phyloP scores from a whole-genome alignment of 2,329 filamentous ascomycete genomes.

The Didymella lethalis region DNA sequence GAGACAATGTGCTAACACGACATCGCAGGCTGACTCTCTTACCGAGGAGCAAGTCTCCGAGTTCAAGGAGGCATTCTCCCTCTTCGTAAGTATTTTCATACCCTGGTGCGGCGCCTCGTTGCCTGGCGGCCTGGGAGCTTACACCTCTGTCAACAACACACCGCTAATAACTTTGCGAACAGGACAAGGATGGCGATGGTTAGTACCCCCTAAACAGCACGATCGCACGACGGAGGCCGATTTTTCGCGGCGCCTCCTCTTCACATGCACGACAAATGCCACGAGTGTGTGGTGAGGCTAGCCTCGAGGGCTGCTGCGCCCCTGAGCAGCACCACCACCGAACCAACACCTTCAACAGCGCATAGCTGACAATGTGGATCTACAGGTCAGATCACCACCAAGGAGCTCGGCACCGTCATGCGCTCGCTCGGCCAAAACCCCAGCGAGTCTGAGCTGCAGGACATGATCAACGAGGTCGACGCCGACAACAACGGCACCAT shows the following conservation, averaged over 20 bases:
- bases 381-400: conserved; percentile 69
- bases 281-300: conserved; percentile 8
- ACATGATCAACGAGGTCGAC: conserved; percentile 73
- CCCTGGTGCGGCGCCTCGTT: conserved; percentile 26
- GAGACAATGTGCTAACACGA: conserved; percentile 34
- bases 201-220: conserved; percentile 35
- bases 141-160: conserved; percentile 20
- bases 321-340: conserved; percentile 10
- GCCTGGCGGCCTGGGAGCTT: conserved; percentile 32
- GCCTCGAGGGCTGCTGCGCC: conserved; percentile 1
- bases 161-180: conserved; percentile 39
- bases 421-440: conserved; percentile 69
- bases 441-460: conserved; percentile 68
- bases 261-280: conserved; percentile 15
- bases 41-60: conserved; percentile 99
- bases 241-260: conserved; percentile 1
- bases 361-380: conserved; percentile 34
- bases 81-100: conserved; percentile 80
- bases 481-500: conserved; percentile 71
- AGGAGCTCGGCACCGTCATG: conserved; percentile 70
- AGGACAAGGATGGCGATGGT: conserved; percentile 69
- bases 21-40: conserved; percentile 86
- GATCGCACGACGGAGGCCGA: conserved; percentile 1
- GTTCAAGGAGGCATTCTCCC: conserved; percentile 99
- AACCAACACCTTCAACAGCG: conserved; percentile 15